Conservation (phyloP, 2,329 filamentous ascomycete species). For the Aspergillus niger region DNA sequence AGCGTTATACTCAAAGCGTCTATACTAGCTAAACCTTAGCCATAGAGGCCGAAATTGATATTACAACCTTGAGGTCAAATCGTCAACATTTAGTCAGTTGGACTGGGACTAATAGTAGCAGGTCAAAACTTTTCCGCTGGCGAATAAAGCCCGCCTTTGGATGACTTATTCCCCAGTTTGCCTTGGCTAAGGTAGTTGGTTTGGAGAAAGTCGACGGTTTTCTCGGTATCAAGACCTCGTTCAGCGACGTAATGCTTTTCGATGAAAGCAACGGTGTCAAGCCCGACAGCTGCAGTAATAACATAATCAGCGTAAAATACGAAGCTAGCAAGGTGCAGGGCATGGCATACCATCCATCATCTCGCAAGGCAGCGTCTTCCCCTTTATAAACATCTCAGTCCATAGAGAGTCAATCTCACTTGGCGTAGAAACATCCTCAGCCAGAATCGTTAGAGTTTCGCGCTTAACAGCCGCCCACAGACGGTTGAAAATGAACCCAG, state of each 20-base stretch:
- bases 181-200: slow-evolving; percentile 50
- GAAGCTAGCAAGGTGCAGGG: background rate
- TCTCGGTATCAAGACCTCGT: slow-evolving; percentile 43
- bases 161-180: slow-evolving; percentile 42
- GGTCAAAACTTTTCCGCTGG: background rate
- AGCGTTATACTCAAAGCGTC: too few relatives aligned
- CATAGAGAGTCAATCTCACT: slow-evolving; percentile 55
- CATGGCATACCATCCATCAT: slow-evolving; percentile 46
- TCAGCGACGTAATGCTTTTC: slow-evolving; percentile 57
- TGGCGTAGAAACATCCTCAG: slow-evolving; percentile 53
- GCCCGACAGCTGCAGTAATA: slow-evolving; percentile 42
- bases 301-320: too few relatives aligned
- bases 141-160: slow-evolving; percentile 49
- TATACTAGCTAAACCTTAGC: too few relatives aligned
- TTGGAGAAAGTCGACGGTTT: slow-evolving; percentile 50
- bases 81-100: too few relatives aligned
- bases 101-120: too few relatives aligned
- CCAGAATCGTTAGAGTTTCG: slow-evolving; percentile 52
- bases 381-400: slow-evolving; percentile 42
- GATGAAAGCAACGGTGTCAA: slow-evolving; percentile 58
- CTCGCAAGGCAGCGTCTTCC: slow-evolving; percentile 35
- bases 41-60: too few relatives aligned
- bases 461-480: slow-evolving; percentile 61
- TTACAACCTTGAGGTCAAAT: too few relatives aligned
- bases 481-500: slow-evolving; percentile 58